Conservation (phyloP, 2,329 filamentous ascomycete species). For the Ophiognomonia clavigignenti-juglandacearum region DNA sequence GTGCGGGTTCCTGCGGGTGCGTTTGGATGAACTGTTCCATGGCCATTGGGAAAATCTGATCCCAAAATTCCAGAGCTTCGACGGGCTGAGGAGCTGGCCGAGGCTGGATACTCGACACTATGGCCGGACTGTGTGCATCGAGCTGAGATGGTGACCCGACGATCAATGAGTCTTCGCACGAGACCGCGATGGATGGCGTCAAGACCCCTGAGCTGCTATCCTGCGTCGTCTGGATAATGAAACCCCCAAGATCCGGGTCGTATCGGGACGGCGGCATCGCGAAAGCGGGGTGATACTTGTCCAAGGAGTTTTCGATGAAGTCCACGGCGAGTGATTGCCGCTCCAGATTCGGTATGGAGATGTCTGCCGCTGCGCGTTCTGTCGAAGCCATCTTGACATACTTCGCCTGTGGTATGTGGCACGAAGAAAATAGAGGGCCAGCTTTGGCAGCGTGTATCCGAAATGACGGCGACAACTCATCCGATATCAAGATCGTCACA, state of each 20-base stretch:
- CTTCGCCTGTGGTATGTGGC: no score
- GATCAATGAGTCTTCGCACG: background rate
- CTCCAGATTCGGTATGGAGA: no score
- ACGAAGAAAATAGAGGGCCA: no score
- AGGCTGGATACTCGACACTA: background rate
- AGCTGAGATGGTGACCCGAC: background rate
- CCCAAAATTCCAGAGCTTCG: background rate
- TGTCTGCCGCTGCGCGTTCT: no score
- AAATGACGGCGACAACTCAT: no score
- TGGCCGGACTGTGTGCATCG: no score
- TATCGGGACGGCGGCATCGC: background rate
- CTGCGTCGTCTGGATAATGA: background rate
- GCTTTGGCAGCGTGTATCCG: no score
- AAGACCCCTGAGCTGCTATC: background rate
- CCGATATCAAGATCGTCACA: no score
- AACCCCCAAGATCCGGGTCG: background rate
- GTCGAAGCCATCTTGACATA: no score
- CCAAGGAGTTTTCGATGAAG: background rate
- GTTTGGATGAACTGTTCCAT: background rate
- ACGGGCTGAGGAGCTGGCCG: background rate
- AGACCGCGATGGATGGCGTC: background rate
- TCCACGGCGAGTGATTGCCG: background rate
- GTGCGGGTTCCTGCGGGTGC: background rate
- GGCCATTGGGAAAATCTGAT: background rate
- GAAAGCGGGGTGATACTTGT: conserved; percentile 1